Conservation (phyloP, 306 rosid genomes). For the Glycine soja region DNA sequence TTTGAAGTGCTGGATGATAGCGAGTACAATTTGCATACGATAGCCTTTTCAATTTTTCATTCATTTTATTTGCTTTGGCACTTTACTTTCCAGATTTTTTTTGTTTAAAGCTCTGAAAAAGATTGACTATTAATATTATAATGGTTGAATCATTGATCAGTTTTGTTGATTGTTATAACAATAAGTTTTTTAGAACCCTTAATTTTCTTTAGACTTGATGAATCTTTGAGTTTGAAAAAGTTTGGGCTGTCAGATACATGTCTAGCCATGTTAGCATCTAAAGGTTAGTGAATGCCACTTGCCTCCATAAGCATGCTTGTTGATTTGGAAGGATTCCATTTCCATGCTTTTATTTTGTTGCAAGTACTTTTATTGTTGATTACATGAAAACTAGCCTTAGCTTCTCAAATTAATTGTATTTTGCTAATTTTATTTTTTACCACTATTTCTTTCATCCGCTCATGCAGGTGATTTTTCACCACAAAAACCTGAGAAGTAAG, state of each 20-base stretch:
- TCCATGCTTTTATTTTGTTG: conserved; percentile 25
- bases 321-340: conserved; percentile 24
- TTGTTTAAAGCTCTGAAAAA: background rate
- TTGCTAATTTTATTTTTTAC: conserved; percentile 33
- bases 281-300: conserved; percentile 63
- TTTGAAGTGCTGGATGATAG: background rate
- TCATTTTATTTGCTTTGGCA: background rate
- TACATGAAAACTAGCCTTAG: conserved; percentile 23
- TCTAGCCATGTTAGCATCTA: conserved; percentile 79
- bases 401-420: conserved; percentile 28
- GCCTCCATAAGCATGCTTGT: conserved; percentile 36
- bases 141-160: no score
- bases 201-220: conserved; percentile 65
- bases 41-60: background rate
- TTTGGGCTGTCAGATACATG: conserved; percentile 87
- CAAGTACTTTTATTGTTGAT: background rate
- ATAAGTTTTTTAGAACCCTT: conserved; percentile 36
- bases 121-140: no score
- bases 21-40: background rate
- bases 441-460: conserved; percentile 23
- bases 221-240: conserved; percentile 72
- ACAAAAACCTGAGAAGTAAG: conserved; percentile 58
- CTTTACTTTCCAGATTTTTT: background rate
- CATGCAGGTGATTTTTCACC: conserved; percentile 51
- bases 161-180: conserved; percentile 4